Evolutionary conservation across 768 basidiomycete genomes (phyloP).

Genomic region (Mrakia gelida): DNA sequence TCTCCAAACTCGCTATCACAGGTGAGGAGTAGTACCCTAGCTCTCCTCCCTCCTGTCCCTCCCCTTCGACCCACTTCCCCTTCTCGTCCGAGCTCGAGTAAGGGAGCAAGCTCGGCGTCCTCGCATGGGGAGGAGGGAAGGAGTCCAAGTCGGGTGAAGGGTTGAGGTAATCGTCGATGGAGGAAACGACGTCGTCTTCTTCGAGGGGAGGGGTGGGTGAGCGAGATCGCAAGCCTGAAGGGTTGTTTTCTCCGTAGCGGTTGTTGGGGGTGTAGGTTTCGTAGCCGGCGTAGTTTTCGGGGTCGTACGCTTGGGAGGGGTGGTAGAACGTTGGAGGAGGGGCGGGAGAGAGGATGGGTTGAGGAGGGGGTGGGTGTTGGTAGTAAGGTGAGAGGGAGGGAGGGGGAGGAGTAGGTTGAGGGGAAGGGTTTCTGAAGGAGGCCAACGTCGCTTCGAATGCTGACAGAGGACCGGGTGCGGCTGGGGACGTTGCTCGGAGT

Average conservation of each 20-base stretch:
- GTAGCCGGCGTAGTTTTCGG: conserved; percentile 26
- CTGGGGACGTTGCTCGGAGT: not conserved
- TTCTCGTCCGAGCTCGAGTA: not conserved
- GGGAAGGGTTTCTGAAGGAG: conserved; percentile 1
- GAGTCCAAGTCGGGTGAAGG: conserved; percentile 27
- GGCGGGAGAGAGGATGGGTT: not conserved
- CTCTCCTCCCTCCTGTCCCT: conserved; percentile 2
- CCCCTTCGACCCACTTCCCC: not conserved
- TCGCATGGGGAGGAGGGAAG: not conserved
- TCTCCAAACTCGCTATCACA: not conserved
- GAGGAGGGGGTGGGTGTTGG: not conserved
- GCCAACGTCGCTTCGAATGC: conserved; percentile 22
- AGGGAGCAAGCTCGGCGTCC: not conserved
- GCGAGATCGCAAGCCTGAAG: conserved; percentile 14
- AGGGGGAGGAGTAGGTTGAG: not conserved
- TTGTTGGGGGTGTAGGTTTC: conserved; percentile 15
- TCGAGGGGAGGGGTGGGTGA: conserved; percentile 30
- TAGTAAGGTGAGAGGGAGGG: conserved; percentile 1
- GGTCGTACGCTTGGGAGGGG: conserved; percentile 20
- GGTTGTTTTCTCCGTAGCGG: conserved; percentile 24
- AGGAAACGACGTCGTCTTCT: conserved; percentile 26
- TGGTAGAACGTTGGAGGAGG: conserved; percentile 1
- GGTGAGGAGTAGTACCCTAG: conserved; percentile 17
- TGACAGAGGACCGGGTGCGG: not conserved
- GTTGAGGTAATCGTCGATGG: conserved; percentile 25